phyloP scores from a whole-genome alignment of 768 basidiomycete species.

The Mycena capillaripes region DNA sequence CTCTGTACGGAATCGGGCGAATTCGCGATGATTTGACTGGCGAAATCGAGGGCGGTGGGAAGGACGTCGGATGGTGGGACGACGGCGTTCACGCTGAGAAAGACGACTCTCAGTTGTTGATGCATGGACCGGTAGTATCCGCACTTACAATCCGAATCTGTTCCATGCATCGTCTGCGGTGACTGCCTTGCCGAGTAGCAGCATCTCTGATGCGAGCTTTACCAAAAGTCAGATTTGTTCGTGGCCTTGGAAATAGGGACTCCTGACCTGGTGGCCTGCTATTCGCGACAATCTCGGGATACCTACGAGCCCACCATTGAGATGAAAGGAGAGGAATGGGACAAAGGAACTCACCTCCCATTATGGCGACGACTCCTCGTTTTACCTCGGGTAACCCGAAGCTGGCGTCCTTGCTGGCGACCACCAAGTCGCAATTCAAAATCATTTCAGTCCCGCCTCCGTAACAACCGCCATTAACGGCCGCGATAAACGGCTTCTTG shows the following conservation, averaged over 20 bases:
- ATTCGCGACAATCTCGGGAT: conserved; percentile 78
- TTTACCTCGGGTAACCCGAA: conserved; percentile 87
- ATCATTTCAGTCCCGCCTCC: conserved; percentile 79
- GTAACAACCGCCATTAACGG: conserved; percentile 81
- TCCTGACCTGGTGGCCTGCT: conserved; percentile 80
- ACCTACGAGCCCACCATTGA: conserved; percentile 49
- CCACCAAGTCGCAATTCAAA: conserved; percentile 83
- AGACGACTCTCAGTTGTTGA: background rate
- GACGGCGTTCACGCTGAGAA: conserved; percentile 75
- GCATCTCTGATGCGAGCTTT: conserved; percentile 83
- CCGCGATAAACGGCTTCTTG: conserved; percentile 84
- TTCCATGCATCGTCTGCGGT: conserved; percentile 75
- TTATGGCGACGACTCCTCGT: conserved; percentile 79
- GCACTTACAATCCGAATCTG: conserved; percentile 81
- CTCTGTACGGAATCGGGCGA: conserved; percentile 87
- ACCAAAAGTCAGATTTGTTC: conserved; percentile 35
- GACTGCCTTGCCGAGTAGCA: conserved; percentile 79
- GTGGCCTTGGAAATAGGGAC: conserved; percentile 10
- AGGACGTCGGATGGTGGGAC: conserved; percentile 71
- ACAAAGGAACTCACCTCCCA: conserved; percentile 65
- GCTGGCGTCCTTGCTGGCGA: conserved; percentile 74
- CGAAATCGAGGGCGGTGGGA: conserved; percentile 71
- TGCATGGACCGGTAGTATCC: too few species aligned
- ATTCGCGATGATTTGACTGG: conserved; percentile 70
- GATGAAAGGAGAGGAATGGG: background rate